These are phyloP conservation scores for Combretum micranthum DNA, from an alignment of 345 rosid genomes.

Conservation along the genomic window DNA sequence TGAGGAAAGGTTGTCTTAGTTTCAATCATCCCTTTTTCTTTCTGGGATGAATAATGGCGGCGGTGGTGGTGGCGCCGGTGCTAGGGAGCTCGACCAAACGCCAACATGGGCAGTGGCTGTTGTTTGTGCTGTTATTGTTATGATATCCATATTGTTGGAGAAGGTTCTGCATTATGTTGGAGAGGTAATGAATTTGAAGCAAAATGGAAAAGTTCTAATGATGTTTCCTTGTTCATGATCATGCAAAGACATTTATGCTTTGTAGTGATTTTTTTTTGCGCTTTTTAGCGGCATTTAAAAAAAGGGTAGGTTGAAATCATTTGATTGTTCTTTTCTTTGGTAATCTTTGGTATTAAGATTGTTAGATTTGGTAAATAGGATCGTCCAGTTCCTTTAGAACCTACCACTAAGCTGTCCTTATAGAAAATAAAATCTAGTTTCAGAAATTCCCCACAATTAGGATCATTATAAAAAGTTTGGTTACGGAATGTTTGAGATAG, in stretches of 20 bases:
- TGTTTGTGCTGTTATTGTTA: constrained; percentile 56
- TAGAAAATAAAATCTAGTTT: too few relatives aligned
- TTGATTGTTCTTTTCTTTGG: too few relatives aligned
- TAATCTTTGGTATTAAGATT: too few relatives aligned
- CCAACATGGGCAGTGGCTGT: constrained; percentile 94
- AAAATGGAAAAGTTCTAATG: neutral
- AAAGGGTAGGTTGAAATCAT: neutral
- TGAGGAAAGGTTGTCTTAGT: too few relatives aligned
- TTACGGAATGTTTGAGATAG: too few relatives aligned
- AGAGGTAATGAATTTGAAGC: constrained; percentile 23
- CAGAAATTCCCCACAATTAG: too few relatives aligned
- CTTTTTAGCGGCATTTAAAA: neutral
- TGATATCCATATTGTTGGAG: constrained; percentile 69
- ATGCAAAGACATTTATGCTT: neutral
- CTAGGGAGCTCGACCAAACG: constrained; percentile 84
- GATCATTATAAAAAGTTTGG: too few relatives aligned
- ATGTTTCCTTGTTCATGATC: neutral
- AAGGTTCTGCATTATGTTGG: constrained; percentile 51
- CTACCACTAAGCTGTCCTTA: too few relatives aligned
- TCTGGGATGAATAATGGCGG: constrained; percentile 27
- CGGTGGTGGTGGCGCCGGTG: constrained; percentile 30
- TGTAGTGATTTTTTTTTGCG: neutral
- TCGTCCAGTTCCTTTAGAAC: too few relatives aligned
- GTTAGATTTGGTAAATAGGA: too few relatives aligned
- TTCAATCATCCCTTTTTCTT: neutral